A percentile compares a stretch with the other conserved stretches of the same genome.
phyloP scores from a whole-genome alignment of 1,139 yeast species.

The Taphrina wiesneri region DNA sequence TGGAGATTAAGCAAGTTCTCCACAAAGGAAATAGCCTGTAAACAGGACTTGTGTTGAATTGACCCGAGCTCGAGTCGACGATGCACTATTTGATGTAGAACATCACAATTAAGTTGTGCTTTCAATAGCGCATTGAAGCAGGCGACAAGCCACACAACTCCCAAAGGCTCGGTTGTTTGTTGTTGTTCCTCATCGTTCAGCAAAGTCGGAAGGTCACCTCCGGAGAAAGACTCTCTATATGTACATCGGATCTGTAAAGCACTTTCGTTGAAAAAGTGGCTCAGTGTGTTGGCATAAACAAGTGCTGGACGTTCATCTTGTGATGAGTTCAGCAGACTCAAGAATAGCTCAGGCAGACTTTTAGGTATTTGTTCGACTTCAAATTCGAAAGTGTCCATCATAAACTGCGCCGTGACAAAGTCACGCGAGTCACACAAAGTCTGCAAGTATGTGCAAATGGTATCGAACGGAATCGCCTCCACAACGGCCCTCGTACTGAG shows the following conservation, averaged over 20 bases:
- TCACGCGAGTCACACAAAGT: background rate
- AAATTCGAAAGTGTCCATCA: conserved; percentile 1
- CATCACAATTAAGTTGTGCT: background rate
- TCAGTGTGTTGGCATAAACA: background rate
- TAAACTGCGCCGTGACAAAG: background rate
- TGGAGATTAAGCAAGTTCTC: background rate
- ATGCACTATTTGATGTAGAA: background rate
- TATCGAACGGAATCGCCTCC: conserved; percentile 1
- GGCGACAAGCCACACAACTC: background rate
- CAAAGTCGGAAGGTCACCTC: too few relatives aligned
- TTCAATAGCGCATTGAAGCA: background rate
- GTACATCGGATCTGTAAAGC: background rate
- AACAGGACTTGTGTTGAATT: background rate
- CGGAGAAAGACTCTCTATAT: background rate
- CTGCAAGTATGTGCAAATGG: conserved; percentile 1
- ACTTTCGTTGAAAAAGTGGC: background rate
- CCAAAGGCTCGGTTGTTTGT: background rate
- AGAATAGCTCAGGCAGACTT: background rate
- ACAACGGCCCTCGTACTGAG: conserved; percentile 2
- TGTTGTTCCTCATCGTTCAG: background rate
- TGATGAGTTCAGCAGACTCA: background rate
- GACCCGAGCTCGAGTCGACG: background rate
- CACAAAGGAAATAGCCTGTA: background rate
- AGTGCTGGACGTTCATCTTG: background rate
- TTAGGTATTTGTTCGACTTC: background rate